These are phyloP conservation scores for Mortierella sp. DNA, from an alignment of 371 early-diverging fungal genomes.

Conservation along the genomic window DNA sequence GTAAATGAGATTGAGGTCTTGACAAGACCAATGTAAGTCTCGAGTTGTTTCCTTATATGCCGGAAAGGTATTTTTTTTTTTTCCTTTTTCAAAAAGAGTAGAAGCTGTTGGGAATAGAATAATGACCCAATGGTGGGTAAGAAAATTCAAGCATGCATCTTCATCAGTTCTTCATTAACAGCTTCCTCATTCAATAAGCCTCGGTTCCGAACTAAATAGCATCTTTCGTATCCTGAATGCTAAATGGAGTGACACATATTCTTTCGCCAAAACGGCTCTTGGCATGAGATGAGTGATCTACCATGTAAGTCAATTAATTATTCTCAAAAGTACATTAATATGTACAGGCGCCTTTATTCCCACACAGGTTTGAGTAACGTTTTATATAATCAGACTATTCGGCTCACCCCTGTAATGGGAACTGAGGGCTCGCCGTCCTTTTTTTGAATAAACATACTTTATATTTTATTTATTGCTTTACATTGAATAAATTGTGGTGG, in stretches of 20 bases:
- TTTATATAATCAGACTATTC: constrained; percentile 1
- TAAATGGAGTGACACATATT: neutral
- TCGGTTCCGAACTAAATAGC: neutral
- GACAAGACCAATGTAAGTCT: no score
- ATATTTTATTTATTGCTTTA: neutral
- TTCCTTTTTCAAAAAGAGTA: no score
- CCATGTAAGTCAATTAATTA: neutral
- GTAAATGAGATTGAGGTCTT: no score
- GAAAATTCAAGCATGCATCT: no score
- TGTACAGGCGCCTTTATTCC: neutral
- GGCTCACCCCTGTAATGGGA: no score
- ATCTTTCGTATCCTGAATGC: neutral
- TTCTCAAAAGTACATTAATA: neutral
- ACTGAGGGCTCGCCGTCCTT: neutral
- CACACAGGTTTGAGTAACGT: neutral
- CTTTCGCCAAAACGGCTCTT: constrained; percentile 1
- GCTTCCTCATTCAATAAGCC: neutral
- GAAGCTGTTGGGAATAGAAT: no score
- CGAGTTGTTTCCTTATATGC: no score
- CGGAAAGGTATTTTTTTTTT: no score
- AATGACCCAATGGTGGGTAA: no score
- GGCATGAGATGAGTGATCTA: neutral
- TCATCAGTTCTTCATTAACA: no score
- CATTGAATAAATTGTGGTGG: no score
- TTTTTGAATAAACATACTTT: neutral